Evolutionary conservation across 352 stramenopile genomes (phyloP).

Genomic region (Peronospora destructor): DNA sequence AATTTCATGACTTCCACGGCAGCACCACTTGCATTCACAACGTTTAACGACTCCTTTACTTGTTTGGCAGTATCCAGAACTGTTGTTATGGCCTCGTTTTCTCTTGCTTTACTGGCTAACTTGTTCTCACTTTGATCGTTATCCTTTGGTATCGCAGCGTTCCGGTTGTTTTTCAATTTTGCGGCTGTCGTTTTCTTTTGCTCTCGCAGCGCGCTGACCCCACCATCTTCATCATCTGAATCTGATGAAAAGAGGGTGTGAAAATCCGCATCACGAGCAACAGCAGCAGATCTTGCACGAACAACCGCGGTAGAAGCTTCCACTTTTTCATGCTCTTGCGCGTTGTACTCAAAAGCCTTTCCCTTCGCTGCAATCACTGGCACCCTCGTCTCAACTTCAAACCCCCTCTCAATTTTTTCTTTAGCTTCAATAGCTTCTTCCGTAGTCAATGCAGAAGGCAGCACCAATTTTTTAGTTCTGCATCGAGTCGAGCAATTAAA

Average conservation of each 20-base stretch:
- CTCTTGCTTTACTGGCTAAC: not conserved
- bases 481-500: constrained; percentile 3
- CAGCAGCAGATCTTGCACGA: constrained; percentile 8
- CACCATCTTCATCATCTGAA: constrained; percentile 15
- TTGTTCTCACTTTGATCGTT: not conserved
- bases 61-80: constrained; percentile 3
- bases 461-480: constrained; percentile 13
- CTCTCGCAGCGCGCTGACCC: constrained; percentile 2
- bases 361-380: not conserved
- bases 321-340: constrained; percentile 2
- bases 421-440: constrained; percentile 26
- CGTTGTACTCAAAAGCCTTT: not conserved
- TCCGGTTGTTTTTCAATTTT: not conserved
- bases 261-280: constrained; percentile 16
- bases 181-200: constrained; percentile 10
- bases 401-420: constrained; percentile 36
- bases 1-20: not conserved
- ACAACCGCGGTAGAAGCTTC: not conserved
- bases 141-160: not conserved
- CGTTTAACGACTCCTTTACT: constrained; percentile 2
- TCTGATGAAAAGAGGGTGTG: constrained; percentile 25
- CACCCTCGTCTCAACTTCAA: constrained; percentile 16
- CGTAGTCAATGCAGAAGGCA: constrained; percentile 36
- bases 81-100: not conserved
- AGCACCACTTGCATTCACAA: not conserved